Percentiles rank a stretch among this genome's conserved stretches.
Conservation (phyloP, 208 protist species). For the Endotrypanum monterogeii region DNA sequence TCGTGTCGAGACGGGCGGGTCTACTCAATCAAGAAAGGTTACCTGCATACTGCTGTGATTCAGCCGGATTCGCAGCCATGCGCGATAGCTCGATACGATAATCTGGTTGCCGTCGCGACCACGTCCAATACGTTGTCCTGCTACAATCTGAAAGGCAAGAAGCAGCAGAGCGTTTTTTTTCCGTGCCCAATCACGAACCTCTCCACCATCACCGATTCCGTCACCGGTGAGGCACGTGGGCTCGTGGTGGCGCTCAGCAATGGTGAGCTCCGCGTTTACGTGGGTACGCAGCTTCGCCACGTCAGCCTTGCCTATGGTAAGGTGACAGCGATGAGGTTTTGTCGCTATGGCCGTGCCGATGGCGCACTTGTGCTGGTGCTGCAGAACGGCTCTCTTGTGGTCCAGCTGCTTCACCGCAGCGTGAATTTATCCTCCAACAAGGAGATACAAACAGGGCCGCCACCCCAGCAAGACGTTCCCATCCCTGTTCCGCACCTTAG, state of each 20-base stretch:
- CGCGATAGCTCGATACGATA: constrained; percentile 85
- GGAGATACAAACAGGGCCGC: constrained; percentile 52
- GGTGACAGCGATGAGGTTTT: constrained; percentile 89
- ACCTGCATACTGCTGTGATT: constrained; percentile 77
- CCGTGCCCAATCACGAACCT: constrained; percentile 75
- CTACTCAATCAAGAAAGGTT: constrained; percentile 93
- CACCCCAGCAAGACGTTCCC: constrained; percentile 92
- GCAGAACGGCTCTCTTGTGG: constrained; percentile 88
- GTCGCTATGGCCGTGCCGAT: constrained; percentile 93
- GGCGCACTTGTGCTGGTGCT: constrained; percentile 82
- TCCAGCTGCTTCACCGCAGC: constrained; percentile 93
- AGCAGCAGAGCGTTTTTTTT: constrained; percentile 72
- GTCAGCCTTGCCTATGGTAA: constrained; percentile 75
- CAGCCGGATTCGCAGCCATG: constrained; percentile 87
- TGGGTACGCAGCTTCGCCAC: constrained; percentile 81
- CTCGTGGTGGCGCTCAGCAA: constrained; percentile 91
- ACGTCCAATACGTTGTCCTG: constrained; percentile 88
- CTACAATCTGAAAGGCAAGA: constrained; percentile 92
- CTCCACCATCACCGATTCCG: constrained; percentile 59
- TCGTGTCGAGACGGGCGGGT: constrained; percentile 92
- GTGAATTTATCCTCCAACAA: constrained; percentile 49
- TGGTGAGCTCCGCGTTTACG: constrained; percentile 93
- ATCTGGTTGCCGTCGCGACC: constrained; percentile 87
- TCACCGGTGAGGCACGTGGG: constrained; percentile 60
- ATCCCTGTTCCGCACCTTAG: constrained; percentile 92